A percentile compares a stretch with the other conserved stretches of the same genome.
Conservation (phyloP, 2,329 filamentous ascomycete species). For the Sphaerulina populicola region DNA sequence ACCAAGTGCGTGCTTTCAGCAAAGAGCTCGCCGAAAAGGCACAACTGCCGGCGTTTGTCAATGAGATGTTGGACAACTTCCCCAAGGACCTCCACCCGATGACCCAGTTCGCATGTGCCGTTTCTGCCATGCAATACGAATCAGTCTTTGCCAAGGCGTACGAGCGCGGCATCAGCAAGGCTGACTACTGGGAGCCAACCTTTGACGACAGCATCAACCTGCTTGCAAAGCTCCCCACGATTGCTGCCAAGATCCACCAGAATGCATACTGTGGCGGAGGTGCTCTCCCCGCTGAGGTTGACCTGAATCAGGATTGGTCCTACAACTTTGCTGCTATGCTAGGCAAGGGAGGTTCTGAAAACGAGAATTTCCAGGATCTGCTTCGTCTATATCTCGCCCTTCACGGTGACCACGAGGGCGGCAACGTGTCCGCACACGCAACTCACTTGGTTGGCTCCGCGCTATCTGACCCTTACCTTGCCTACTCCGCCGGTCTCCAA, state of each 20-base stretch:
- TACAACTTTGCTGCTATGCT: slow-evolving; percentile 98
- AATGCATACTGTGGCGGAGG: slow-evolving; percentile 71
- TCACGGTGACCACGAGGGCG: slow-evolving; percentile 96
- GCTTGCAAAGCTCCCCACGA: slow-evolving; percentile 89
- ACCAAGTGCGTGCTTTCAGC: slow-evolving; percentile 74
- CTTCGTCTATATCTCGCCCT: slow-evolving; percentile 89
- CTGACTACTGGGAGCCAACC: slow-evolving; percentile 97
- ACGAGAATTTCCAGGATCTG: slow-evolving; percentile 92
- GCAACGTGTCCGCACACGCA: slow-evolving; percentile 91
- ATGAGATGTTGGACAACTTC: slow-evolving; percentile 81
- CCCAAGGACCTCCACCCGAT: slow-evolving; percentile 89
- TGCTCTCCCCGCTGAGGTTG: slow-evolving; percentile 65
- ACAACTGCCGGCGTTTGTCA: slow-evolving; percentile 70
- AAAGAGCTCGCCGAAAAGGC: slow-evolving; percentile 81
- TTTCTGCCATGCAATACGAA: slow-evolving; percentile 90
- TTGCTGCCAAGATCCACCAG: slow-evolving; percentile 96
- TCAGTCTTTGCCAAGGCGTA: slow-evolving; percentile 91
- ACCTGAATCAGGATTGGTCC: slow-evolving; percentile 86
- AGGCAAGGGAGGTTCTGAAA: slow-evolving; percentile 76
- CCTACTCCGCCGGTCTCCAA: slow-evolving; percentile 90
- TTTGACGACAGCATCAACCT: slow-evolving; percentile 93
- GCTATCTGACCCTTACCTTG: slow-evolving; percentile 88
- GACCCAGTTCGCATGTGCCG: slow-evolving; percentile 94
- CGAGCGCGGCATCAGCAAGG: slow-evolving; percentile 82
- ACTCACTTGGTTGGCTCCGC: slow-evolving; percentile 94